Evolutionary conservation across 306 rosid genomes (phyloP), one percentile per base, ranked within the genome.

Genomic region (Vigna angularis): DNA sequence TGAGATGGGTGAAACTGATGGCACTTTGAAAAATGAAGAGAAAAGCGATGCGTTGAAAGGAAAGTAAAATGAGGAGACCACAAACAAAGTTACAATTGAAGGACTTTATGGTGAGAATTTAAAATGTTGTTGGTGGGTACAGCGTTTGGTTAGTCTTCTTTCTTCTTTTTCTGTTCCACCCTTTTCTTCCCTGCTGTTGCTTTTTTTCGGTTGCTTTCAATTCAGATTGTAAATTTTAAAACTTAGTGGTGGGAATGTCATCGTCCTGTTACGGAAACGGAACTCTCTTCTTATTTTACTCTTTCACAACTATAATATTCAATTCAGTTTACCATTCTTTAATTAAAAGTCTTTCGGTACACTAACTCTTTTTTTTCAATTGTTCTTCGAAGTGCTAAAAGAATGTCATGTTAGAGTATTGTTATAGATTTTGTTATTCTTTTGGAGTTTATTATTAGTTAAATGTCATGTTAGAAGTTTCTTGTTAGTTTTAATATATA

Each of bases 81-180:
- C 20, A 59, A 36, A 52, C 78, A 83, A 72, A 75, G 86, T 63
- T 50, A 55, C 42, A 44, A 82, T 56, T 78, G 55, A 82, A 53
- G 55, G 48, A 57, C 74, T 84, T 62, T 52, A 26, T 67, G 5
- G 30, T 28, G 32, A 44, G 78, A 72, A 82, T 82, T 86, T 86
- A 50, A 86, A 83, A 79, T 34, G 66, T 74, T 17, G 52, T 67
- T 72, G 89, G 89, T 83, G 83, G 86, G 85, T 61, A 78, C 67
- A 77, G 67, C 73, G 72, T 78, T 78, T 71, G 36, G 18, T 50
- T 48, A 22, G 10, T 66, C 63, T 76, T 16, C 45, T 61, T 32
- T 12, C 28, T 61, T 32, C 74, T 78, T 82, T 78, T 70, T 36
- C 32, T 71, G 78, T 20, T 42, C 5, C 74, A 17, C 10, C 82